Evolutionary conservation across 208 protist species (phyloP).

Genomic region (Leishmania lainsoni): DNA sequence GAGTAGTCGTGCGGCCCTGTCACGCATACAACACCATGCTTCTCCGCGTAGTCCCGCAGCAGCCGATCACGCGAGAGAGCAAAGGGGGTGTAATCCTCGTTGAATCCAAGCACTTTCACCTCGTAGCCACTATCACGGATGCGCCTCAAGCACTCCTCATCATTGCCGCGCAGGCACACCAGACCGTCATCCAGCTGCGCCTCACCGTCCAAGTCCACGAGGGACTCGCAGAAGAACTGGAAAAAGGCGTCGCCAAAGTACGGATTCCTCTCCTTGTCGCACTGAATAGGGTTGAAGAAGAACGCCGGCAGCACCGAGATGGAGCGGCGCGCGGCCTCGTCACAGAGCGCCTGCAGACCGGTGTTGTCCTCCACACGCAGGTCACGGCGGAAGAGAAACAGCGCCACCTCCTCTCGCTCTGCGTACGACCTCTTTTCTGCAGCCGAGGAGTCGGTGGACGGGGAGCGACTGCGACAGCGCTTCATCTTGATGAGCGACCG

Average conservation of each 20-base stretch:
- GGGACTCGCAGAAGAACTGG: constrained; percentile 70
- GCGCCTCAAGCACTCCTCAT: constrained; percentile 45
- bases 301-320: constrained; percentile 63
- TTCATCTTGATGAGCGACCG: constrained; percentile 12
- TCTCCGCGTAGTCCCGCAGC: constrained; percentile 45
- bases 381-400: constrained; percentile 78
- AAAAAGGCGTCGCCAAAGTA: constrained; percentile 78
- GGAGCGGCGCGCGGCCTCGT: constrained; percentile 24
- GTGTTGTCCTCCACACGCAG: constrained; percentile 75
- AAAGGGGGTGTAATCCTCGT: constrained; percentile 79
- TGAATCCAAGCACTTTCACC: constrained; percentile 63
- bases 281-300: constrained; percentile 80
- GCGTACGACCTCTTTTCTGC: constrained; percentile 17
- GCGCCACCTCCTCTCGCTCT: constrained; percentile 38
- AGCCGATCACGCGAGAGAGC: constrained; percentile 50
- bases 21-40: constrained; percentile 34
- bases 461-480: constrained; percentile 29
- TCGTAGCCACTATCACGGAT: constrained; percentile 46
- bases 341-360: constrained; percentile 44
- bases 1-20: constrained; percentile 56
- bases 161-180: constrained; percentile 64
- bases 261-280: constrained; percentile 52
- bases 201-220: constrained; percentile 54
- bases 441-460: neutral
- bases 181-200: constrained; percentile 58